These are phyloP conservation scores for Neurospora terricola DNA, from an alignment of 495 filamentous ascomycete genomes.

Conservation along the genomic window DNA sequence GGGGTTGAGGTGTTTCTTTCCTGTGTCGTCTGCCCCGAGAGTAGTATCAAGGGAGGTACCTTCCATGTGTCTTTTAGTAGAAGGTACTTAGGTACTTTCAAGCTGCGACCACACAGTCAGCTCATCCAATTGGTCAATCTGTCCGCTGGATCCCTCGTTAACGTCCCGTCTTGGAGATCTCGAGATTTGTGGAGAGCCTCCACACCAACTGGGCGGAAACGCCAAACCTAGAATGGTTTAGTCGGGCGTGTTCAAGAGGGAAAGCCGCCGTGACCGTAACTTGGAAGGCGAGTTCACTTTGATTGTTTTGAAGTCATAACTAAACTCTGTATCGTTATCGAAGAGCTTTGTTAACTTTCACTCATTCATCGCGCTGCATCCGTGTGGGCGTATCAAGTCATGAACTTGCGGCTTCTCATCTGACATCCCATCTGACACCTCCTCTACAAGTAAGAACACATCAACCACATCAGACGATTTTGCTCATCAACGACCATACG, in stretches of 20 bases:
- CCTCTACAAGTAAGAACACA: neutral
- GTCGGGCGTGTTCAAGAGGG: neutral
- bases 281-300: neutral
- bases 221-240: neutral
- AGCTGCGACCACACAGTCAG: neutral
- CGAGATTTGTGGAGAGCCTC: neutral
- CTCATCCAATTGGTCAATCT: neutral
- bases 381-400: neutral
- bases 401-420: neutral
- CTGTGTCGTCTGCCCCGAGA: neutral
- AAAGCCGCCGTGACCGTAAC: neutral
- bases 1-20: neutral
- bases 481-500: slow-evolving; percentile 1
- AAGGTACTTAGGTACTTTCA: neutral
- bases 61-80: neutral
- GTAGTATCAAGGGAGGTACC: neutral
- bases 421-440: neutral
- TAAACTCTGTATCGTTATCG: neutral
- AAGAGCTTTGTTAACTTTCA: neutral
- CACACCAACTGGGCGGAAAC: neutral
- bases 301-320: neutral
- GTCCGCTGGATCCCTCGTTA: neutral
- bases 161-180: neutral
- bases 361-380: neutral
- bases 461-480: neutral